Conservation (phyloP, 2,329 filamentous ascomycete genomes). For the Penicillium paneum region DNA sequence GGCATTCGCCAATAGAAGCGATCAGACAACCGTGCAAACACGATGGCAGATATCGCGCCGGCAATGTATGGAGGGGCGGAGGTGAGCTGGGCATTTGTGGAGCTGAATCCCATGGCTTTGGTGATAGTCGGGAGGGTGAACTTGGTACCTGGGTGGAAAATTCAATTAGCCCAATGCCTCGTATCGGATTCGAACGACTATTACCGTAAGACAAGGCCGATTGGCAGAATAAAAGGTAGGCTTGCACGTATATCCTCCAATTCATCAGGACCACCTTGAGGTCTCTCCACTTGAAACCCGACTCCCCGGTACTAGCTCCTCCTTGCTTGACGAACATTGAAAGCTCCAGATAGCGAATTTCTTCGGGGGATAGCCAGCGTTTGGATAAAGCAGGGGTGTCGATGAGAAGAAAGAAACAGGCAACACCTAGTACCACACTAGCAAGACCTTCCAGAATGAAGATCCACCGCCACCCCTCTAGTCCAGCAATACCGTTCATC, state of each 20-base stretch:
- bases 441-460: slow-evolving; percentile 48
- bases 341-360: slow-evolving; percentile 39
- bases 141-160: slow-evolving; percentile 33
- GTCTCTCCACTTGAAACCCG: slow-evolving; percentile 30
- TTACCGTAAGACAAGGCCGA: slow-evolving; percentile 23
- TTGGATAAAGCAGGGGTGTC: slow-evolving; percentile 40
- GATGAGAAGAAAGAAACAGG: slow-evolving; percentile 43
- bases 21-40: slow-evolving; percentile 23
- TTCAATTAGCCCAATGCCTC: slow-evolving; percentile 19
- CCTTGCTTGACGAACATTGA: slow-evolving; percentile 32
- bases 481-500: slow-evolving; percentile 47
- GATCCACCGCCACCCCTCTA: slow-evolving; percentile 49
- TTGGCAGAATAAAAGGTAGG: slow-evolving; percentile 30
- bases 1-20: slow-evolving; percentile 27
- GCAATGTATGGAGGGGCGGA: slow-evolving; percentile 28
- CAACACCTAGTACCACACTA: slow-evolving; percentile 40
- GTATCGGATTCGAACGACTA: slow-evolving; percentile 11
- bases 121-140: slow-evolving; percentile 40
- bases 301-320: slow-evolving; percentile 3
- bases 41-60: slow-evolving; percentile 24
- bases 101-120: slow-evolving; percentile 35
- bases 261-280: slow-evolving; percentile 36
- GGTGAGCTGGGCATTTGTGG: slow-evolving; percentile 34
- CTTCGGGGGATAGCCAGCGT: slow-evolving; percentile 38
- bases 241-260: slow-evolving; percentile 36